Evolutionary conservation across 306 rosid genomes (phyloP).

Genomic region (Geum urbanum): DNA sequence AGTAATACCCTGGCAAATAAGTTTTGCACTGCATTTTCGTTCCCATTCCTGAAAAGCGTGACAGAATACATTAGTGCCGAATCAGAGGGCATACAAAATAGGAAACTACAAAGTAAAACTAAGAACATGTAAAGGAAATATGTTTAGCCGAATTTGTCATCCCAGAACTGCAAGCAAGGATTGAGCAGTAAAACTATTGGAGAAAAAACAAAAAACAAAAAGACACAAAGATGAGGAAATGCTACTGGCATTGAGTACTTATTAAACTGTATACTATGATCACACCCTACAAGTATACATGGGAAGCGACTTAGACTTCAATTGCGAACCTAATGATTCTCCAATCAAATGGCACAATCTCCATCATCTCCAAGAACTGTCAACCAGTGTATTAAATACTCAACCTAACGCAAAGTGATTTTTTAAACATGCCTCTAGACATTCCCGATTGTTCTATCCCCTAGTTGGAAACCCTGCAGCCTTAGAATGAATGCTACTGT

Average conservation of each 20-base stretch:
- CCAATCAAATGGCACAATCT: neutral
- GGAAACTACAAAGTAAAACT: neutral
- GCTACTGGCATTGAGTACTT: neutral
- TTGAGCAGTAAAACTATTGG: neutral
- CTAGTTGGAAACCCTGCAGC: neutral
- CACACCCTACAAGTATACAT: neutral
- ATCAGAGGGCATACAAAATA: neutral
- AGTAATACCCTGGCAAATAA: conserved; percentile 62
- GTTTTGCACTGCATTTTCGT: conserved; percentile 76
- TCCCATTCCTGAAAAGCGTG: conserved; percentile 80
- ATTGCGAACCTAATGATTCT: neutral
- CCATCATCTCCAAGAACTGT: neutral
- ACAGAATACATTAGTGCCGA: conserved; percentile 16
- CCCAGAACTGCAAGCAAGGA: neutral
- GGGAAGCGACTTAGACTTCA: neutral
- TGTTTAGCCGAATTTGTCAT: conserved; percentile 3
- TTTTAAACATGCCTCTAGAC: neutral
- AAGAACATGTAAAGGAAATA: neutral
- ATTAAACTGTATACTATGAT: neutral
- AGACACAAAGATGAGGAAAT: neutral
- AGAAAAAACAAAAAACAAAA: neutral
- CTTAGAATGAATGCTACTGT: neutral
- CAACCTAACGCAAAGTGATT: neutral
- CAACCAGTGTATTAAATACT: neutral
- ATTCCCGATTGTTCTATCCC: neutral